phyloP scores from a whole-genome alignment of 805 yeast genomes.

The Starmerella gropengiesseri region DNA sequence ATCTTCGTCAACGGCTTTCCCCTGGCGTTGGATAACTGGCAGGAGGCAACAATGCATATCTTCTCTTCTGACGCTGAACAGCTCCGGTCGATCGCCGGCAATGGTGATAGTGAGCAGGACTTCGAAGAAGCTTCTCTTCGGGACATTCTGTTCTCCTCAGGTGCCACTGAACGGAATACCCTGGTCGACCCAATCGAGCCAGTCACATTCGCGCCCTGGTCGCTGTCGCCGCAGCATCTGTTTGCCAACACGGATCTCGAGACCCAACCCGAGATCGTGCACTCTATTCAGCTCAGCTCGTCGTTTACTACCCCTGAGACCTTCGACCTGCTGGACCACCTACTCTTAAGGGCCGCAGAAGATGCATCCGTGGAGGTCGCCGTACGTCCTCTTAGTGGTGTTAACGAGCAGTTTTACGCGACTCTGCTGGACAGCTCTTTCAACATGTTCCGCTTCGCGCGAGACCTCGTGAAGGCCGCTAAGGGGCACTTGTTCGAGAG shows the following conservation, averaged over 20 bases:
- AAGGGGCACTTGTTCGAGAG: slow-evolving; percentile 13
- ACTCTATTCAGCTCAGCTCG: slow-evolving; percentile 13
- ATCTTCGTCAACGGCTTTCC: slow-evolving; percentile 57
- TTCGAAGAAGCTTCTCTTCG: slow-evolving; percentile 12
- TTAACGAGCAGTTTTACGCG: slow-evolving; percentile 12
- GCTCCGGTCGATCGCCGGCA: slow-evolving; percentile 11
- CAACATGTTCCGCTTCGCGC: slow-evolving; percentile 15
- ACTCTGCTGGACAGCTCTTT: slow-evolving; percentile 10
- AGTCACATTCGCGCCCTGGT: slow-evolving; percentile 11
- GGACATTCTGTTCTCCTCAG: slow-evolving; percentile 15
- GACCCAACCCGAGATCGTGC: neutral
- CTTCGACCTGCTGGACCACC: slow-evolving; percentile 8
- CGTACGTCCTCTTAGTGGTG: slow-evolving; percentile 17
- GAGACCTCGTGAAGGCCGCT: slow-evolving; percentile 13
- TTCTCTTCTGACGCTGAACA: slow-evolving; percentile 41
- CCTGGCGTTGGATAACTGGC: slow-evolving; percentile 22
- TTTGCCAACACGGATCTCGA: slow-evolving; percentile 4
- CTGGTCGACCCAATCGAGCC: slow-evolving; percentile 16
- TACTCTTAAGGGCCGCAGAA: slow-evolving; percentile 4
- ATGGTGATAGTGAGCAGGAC: neutral
- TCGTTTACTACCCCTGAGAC: slow-evolving; percentile 6
- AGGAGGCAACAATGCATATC: slow-evolving; percentile 19
- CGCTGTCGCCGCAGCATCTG: slow-evolving; percentile 9
- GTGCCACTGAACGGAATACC: slow-evolving; percentile 9
- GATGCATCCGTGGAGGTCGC: slow-evolving; percentile 12